Evolutionary conservation across 2,329 filamentous ascomycete species (phyloP).

Genomic region (Rhynchosporium secalis): DNA sequence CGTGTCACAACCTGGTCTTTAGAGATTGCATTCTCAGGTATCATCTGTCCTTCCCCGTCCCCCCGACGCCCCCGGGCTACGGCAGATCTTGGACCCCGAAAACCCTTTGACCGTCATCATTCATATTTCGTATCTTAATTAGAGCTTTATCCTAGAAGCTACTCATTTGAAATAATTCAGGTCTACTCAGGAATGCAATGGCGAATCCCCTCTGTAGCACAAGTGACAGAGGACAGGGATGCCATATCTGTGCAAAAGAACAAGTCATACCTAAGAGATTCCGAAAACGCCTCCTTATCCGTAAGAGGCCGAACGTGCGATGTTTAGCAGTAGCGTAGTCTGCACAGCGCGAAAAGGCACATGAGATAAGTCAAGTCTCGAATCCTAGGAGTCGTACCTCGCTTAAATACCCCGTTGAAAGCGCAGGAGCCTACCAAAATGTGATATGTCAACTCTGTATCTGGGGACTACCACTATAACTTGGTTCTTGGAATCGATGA

Average conservation of each 20-base stretch:
- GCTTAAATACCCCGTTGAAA: constrained; percentile 2
- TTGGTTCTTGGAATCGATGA: constrained; percentile 1
- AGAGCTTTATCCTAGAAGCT: background rate
- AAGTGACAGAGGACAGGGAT: background rate
- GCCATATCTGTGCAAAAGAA: constrained; percentile 1
- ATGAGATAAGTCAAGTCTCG: background rate
- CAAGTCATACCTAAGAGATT: background rate
- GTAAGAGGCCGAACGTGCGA: background rate
- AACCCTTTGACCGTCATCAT: background rate
- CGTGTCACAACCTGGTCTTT: constrained; percentile 7
- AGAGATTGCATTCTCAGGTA: constrained; percentile 4
- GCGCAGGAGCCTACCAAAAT: background rate
- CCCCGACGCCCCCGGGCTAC: background rate
- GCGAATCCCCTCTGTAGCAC: background rate
- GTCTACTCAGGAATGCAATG: background rate
- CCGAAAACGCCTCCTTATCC: background rate
- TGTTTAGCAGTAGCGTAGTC: background rate
- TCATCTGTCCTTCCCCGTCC: background rate
- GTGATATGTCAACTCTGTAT: constrained; percentile 1
- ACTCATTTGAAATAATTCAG: background rate
- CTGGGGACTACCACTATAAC: background rate
- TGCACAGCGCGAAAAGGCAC: background rate
- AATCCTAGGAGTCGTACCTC: background rate
- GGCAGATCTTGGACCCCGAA: background rate
- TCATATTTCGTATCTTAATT: background rate